Evolutionary conservation across 2,329 filamentous ascomycete species (phyloP), one percentile per base, ranked within the genome.

Genomic region (Neonectria coccinea): DNA sequence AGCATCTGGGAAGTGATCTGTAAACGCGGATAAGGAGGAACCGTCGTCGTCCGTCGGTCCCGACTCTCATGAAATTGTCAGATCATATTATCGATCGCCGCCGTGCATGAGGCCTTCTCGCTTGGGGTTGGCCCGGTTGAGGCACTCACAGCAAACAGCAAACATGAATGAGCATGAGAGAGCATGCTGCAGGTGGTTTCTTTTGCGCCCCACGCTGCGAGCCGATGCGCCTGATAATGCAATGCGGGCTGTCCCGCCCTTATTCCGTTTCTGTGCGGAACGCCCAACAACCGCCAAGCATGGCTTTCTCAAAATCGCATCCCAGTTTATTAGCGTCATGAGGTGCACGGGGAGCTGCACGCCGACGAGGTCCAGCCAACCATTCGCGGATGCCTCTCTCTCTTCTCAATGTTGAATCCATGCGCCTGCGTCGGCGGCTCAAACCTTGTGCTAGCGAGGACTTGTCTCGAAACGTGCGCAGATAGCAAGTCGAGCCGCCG

Each of bases 261-360:
- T 59, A 22, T 39, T 29, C 44, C 45, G 41, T 25, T 27, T 42
- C 50, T 36, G 47, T 22, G 42, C 50, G 39, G 10, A 57, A 45
- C 36, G 29, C 20, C 41, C 25, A 51, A 41, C 41, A 14, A 4
- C 41, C 42, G 12, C 42, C 42, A 25, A 45, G 25, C 25, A 68
- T 65, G 44, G 54, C 44, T 55, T 59, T 67, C n/a, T 56, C 12
- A 9, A 48, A 62, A 53, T 56, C 62, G 54, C 62, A 73, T 69
- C 55, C 68, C 52, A 22, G 22, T 33, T 31, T 62, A 25, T 31
- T 62, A 25, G 55, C 59, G 56, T 62, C 66, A 57, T 62, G 41
- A 58, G 56, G 58, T 4, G 54, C 16, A 22, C 14, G 16, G 25
- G 18, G 51, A 33, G 36, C 31, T 50, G 7, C 20, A 29, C 50